Evolutionary conservation across 2,329 filamentous ascomycete genomes (phyloP), one percentile per base, ranked within the genome.

Genomic region (Arthrobotrys entomopaga): DNA sequence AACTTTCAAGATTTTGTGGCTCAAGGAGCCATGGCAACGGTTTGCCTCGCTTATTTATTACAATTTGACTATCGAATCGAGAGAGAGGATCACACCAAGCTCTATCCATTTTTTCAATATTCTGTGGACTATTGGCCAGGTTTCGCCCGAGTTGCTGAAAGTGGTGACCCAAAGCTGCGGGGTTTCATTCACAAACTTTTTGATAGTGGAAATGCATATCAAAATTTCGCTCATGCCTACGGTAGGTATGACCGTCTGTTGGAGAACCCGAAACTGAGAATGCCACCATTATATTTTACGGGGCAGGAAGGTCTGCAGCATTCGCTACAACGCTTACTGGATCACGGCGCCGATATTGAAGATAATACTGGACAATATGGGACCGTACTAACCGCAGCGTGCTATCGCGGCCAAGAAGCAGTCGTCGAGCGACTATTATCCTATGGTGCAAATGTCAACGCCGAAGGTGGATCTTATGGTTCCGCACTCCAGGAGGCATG

Each of bases 41-140:
- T 78, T 19, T 79, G 79, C 57, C 64, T 80, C 13, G 67, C 71
- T 11, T 80, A 80, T 57, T 42, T 79, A 7, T 70, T 78, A 20
- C 29, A 46, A 77, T 61, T 34, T 34, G 29, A 34, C 2, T 7
- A 58, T 77, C 43, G 26, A 74, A 20, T 43, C 4, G 56, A 20
- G 15, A 16, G 11, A 57, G 56, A 13, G 43, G 52, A 13, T 63
- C 46, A 29, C 34, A 15, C 19, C 11, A 77, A 19, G 15, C 15
- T 1, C 77, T 72, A 52, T 67, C 72, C 15, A 46, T 56, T 80
- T 3, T 77, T 76, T 16, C 20, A 64, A 11, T 80, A 79, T 60
- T 63, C 75, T n/a, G 75, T 77, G 16, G 24, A 60, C 15, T 77
- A 78, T 61, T 80, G 78, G 79, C 53, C 61, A n/a, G 22, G 16